These are phyloP conservation scores for Colletotrichum costaricense DNA, from an alignment of 2,329 filamentous ascomycete species.

Conservation along the genomic window DNA sequence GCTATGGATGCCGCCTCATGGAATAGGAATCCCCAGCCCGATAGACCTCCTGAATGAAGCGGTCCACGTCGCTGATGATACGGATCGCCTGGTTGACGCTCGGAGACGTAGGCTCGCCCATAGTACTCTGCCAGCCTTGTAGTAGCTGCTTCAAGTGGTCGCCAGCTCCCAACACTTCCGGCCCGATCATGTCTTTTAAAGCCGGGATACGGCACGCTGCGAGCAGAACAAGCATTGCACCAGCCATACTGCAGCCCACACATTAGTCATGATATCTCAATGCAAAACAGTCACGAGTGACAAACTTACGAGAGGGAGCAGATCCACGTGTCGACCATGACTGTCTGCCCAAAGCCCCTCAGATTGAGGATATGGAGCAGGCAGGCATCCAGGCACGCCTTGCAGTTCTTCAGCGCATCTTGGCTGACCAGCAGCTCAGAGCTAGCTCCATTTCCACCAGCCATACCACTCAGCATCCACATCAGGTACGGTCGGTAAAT, in stretches of 20 bases:
- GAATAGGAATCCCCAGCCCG: constrained; percentile 28
- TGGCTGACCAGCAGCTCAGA: constrained; percentile 41
- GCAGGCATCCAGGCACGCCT: constrained; percentile 59
- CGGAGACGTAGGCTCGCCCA: constrained; percentile 53
- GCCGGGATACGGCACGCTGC: constrained; percentile 54
- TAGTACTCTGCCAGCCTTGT: constrained; percentile 53
- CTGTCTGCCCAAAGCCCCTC: constrained; percentile 59
- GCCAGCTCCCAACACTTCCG: constrained; percentile 52
- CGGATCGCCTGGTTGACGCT: constrained; percentile 59
- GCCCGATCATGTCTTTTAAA: constrained; percentile 50
- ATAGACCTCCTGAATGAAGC: constrained; percentile 52
- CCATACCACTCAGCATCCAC: constrained; percentile 57
- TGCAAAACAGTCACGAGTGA: background rate
- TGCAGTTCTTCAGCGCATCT: constrained; percentile 54
- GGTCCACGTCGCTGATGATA: constrained; percentile 56
- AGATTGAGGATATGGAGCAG: constrained; percentile 61
- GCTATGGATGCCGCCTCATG: constrained; percentile 2
- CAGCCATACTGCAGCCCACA: constrained; percentile 53
- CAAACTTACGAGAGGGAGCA: constrained; percentile 61
- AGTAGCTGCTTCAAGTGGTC: constrained; percentile 54
- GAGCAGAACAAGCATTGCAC: constrained; percentile 60
- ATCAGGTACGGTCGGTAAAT: constrained; percentile 64
- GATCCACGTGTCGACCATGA: constrained; percentile 66
- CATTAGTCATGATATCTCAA: background rate
- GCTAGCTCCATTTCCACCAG: constrained; percentile 39